Conservation (phyloP, 1,284 basidiomycete genomes). For the Puccinia horiana region DNA sequence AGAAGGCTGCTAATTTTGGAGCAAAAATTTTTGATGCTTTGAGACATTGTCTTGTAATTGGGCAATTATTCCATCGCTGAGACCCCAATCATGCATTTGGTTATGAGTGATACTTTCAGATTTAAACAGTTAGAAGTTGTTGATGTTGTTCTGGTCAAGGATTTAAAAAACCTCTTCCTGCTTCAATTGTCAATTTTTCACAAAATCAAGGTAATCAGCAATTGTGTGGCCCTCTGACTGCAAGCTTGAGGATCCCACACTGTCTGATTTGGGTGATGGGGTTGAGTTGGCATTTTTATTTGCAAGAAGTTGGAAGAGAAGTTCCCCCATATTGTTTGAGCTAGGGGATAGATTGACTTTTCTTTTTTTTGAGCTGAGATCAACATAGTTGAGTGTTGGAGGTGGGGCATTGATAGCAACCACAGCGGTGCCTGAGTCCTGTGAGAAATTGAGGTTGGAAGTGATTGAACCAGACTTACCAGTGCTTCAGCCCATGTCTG, state of each 20-base stretch:
- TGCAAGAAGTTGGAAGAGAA: too few species aligned
- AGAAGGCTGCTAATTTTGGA: too few species aligned
- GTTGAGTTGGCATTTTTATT: too few species aligned
- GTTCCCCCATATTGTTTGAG: too few species aligned
- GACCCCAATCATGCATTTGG: background rate
- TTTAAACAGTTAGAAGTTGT: background rate
- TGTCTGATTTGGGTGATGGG: too few species aligned
- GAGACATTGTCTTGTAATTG: background rate
- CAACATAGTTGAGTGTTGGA: too few species aligned
- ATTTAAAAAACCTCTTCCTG: background rate
- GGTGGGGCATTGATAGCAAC: too few species aligned
- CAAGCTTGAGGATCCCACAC: too few species aligned
- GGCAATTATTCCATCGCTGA: background rate
- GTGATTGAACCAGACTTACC: background rate
- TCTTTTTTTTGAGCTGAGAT: too few species aligned
- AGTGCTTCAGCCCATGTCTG: background rate
- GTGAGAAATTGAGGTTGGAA: background rate
- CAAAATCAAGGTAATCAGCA: background rate
- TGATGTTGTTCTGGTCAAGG: background rate
- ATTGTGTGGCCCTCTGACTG: too few species aligned
- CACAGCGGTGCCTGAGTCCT: too few species aligned
- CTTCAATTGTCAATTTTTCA: background rate
- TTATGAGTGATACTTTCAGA: background rate
- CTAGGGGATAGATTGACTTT: too few species aligned
- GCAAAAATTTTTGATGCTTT: background rate